Evolutionary conservation across 495 filamentous ascomycete species (phyloP).

Genomic region (Lophium mytilinum): DNA sequence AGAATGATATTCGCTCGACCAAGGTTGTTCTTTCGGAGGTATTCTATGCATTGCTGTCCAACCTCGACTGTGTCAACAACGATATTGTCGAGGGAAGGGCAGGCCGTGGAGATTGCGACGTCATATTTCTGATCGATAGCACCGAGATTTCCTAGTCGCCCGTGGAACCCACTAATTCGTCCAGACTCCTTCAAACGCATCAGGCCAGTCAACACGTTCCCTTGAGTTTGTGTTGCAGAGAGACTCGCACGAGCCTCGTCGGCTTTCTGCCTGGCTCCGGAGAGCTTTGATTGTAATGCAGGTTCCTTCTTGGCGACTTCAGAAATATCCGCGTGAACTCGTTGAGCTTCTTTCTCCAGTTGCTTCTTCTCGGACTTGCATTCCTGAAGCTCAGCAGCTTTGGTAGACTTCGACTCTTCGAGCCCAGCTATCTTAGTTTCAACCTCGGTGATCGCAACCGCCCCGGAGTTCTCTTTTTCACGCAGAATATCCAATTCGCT

Average conservation of each 20-base stretch:
- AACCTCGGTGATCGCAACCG: slow-evolving; percentile 74
- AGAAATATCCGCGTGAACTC: slow-evolving; percentile 61
- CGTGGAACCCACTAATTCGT: slow-evolving; percentile 92
- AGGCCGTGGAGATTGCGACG: slow-evolving; percentile 93
- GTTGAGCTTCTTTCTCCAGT: slow-evolving; percentile 65
- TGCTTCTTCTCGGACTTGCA: slow-evolving; percentile 61
- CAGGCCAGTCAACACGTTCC: slow-evolving; percentile 81
- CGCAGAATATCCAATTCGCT: slow-evolving; percentile 86
- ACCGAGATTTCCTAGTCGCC: slow-evolving; percentile 90
- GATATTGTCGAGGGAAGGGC: slow-evolving; percentile 82
- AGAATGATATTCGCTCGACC: slow-evolving; percentile 97
- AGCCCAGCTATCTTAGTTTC: slow-evolving; percentile 68
- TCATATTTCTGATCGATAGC: slow-evolving; percentile 92
- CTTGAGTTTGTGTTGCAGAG: slow-evolving; percentile 80
- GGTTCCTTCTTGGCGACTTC: slow-evolving; percentile 70
- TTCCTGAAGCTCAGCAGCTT: slow-evolving; percentile 66
- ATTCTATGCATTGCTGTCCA: slow-evolving; percentile 95
- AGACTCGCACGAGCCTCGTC: slow-evolving; percentile 89
- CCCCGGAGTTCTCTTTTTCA: slow-evolving; percentile 79
- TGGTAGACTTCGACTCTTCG: slow-evolving; percentile 57
- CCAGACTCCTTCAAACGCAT: slow-evolving; percentile 95
- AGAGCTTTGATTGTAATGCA: slow-evolving; percentile 69
- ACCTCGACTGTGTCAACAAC: slow-evolving; percentile 92
- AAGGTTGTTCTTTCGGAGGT: slow-evolving; percentile 92
- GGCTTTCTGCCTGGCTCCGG: slow-evolving; percentile 81